A percentile compares a stretch with the other conserved stretches of the same genome.
Evolutionary conservation across 768 basidiomycete species (phyloP).

Genomic region (Boletus rubroflammeus): DNA sequence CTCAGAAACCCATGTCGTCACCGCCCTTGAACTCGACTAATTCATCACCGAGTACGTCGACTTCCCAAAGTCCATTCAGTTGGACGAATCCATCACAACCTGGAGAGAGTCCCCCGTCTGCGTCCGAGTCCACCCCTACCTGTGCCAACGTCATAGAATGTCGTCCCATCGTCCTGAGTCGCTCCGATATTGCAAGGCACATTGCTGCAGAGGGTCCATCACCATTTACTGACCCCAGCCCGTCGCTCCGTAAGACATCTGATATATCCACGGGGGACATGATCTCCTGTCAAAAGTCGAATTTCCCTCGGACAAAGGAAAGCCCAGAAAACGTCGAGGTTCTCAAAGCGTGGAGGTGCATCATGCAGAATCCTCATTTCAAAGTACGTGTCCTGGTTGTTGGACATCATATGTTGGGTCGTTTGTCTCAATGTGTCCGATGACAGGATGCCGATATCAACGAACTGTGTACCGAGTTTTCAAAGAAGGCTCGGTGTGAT

Average conservation of each 20-base stretch:
- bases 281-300: conserved; percentile 64
- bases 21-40: conserved; percentile 17
- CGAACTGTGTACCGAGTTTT: conserved; percentile 74
- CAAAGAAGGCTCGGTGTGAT: conserved; percentile 79
- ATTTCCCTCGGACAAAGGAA: conserved; percentile 63
- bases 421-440: background rate
- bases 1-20: conserved; percentile 18
- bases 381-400: conserved; percentile 47
- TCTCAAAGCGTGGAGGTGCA: conserved; percentile 72
- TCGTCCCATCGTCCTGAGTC: conserved; percentile 32
- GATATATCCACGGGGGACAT: conserved; percentile 47
- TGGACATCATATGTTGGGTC: background rate
- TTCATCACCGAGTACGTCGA: conserved; percentile 28
- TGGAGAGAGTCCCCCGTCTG: conserved; percentile 35
- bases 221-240: conserved; percentile 42
- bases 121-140: conserved; percentile 30
- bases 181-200: conserved; percentile 45
- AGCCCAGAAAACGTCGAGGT: conserved; percentile 76
- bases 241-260: conserved; percentile 39
- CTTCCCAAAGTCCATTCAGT: conserved; percentile 24
- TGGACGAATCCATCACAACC: conserved; percentile 26
- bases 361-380: conserved; percentile 71
- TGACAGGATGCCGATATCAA: conserved; percentile 72
- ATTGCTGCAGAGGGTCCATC: conserved; percentile 59
- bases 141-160: conserved; percentile 29